Evolutionary conservation across 2,329 filamentous ascomycete species (phyloP).

Genomic region (Fusarium heterosporum): DNA sequence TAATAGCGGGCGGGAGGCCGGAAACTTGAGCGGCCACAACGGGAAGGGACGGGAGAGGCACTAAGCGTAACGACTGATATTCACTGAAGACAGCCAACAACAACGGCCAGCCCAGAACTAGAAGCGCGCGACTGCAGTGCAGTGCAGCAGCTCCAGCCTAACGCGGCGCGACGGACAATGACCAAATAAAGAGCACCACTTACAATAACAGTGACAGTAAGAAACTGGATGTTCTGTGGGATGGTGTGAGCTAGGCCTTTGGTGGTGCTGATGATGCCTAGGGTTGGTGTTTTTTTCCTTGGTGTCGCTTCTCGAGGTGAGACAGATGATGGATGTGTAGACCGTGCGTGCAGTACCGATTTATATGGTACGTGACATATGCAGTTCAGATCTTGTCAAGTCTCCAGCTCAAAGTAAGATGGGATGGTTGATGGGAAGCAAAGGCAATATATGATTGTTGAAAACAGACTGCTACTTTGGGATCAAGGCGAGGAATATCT

Average conservation of each 20-base stretch:
- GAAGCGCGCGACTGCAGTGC: slow-evolving; percentile 30
- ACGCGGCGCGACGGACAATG: slow-evolving; percentile 29
- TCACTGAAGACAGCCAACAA: slow-evolving; percentile 34
- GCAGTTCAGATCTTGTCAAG: slow-evolving; percentile 32
- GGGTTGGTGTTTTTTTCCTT: slow-evolving; percentile 13
- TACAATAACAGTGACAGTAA: slow-evolving; percentile 17
- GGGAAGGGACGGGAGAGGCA: slow-evolving; percentile 45
- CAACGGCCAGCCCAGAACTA: slow-evolving; percentile 7
- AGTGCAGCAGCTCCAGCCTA: slow-evolving; percentile 6
- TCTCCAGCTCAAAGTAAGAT: slow-evolving; percentile 26
- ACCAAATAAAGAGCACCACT: slow-evolving; percentile 28
- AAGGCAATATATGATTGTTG: slow-evolving; percentile 29
- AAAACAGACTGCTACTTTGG: slow-evolving; percentile 46
- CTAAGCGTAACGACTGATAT: slow-evolving; percentile 39
- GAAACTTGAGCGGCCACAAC: slow-evolving; percentile 40
- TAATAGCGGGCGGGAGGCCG: slow-evolving; percentile 41
- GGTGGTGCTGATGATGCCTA: slow-evolving; percentile 31
- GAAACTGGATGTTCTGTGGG: slow-evolving; percentile 10
- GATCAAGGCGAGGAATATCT: slow-evolving; percentile 45
- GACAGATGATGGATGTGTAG: background rate
- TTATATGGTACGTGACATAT: slow-evolving; percentile 13
- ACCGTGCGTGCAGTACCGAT: background rate
- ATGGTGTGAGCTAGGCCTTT: slow-evolving; percentile 38
- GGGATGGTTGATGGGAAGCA: slow-evolving; percentile 26
- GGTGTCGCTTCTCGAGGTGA: slow-evolving; percentile 25